Evolutionary conservation across 1,284 basidiomycete species (phyloP), one percentile per base, ranked within the genome.

Genomic region (Cutaneotrichosporon cyanovorans): DNA sequence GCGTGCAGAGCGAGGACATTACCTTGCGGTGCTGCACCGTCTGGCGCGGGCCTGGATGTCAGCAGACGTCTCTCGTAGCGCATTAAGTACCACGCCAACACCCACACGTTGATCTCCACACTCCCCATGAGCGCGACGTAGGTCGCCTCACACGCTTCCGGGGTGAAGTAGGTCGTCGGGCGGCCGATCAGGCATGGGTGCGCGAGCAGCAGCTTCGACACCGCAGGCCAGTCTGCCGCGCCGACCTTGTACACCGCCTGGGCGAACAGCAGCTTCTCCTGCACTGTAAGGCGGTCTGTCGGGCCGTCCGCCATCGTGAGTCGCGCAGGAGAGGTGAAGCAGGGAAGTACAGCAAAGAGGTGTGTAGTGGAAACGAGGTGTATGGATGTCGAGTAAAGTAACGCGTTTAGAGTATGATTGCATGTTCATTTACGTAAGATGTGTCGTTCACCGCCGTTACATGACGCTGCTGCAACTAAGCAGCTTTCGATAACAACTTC

Each of bases 201-300:
- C 4, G 78, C 78, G 19, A 76, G 71, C 20, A 91, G 76, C 3
- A 85, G 57, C 44, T 77, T 77, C 23, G 83, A 77, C n/a, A 90
- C 79, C 10, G 75, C 68, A 31, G 75, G 59, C 87, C 87, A 90
- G n/a, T 78, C 72, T 39, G 78, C 73, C 22, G 82, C 77, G n/a
- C 88, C 88, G 50, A 83, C 76, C 64, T 90, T 85, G 69, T 85
- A 86, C 33, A 87, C 82, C 0, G 86, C 83, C 71, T 92, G 88
- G 3, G 87, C 79, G 42, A 92, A 77, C 30, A 92, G 69, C 42
- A 92, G 81, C 55, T 70, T 70, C 49, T 73, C 71, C 46, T 71
- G 63, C 9, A 63, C 57, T 18, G 61, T 60, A 14, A 69, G 55
- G 16, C 53, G 54, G 28, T 62, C 57, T 28, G 45, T 37, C 20